A percentile compares a stretch with the other conserved stretches of the same genome.
These are phyloP conservation scores for Cucurbita maxima DNA, from an alignment of 306 rosid species.

Conservation along the genomic window DNA sequence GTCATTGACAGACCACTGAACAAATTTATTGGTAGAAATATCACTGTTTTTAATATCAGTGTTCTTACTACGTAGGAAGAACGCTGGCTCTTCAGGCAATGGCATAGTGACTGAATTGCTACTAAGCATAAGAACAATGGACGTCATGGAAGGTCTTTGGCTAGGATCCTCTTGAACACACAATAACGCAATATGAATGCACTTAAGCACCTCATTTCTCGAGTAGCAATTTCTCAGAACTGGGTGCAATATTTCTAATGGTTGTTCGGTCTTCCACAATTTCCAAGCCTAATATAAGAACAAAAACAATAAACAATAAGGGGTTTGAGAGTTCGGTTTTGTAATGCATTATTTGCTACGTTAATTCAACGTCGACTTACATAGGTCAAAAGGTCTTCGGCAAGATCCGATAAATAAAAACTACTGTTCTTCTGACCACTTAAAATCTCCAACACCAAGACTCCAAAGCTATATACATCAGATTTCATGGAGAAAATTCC, in stretches of 20 bases:
- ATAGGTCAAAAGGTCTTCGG: background rate
- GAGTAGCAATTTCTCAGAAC: background rate
- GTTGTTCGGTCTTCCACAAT: constrained; percentile 12
- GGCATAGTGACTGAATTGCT: background rate
- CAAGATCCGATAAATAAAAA: background rate
- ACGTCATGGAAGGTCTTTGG: constrained; percentile 17
- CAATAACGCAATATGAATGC: constrained; percentile 19
- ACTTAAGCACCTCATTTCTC: constrained; percentile 15
- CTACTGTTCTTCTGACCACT: constrained; percentile 10
- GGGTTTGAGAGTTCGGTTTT: background rate
- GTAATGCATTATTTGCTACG: background rate
- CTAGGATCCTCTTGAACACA: constrained; percentile 20
- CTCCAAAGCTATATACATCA: constrained; percentile 15
- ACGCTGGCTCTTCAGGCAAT: background rate
- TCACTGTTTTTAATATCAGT: background rate
- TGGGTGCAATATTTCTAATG: constrained; percentile 10
- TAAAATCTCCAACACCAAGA: constrained; percentile 13
- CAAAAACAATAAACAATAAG: background rate
- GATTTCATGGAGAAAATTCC: constrained; percentile 5
- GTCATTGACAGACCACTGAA: background rate
- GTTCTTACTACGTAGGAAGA: background rate
- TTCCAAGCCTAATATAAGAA: background rate
- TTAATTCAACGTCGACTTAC: constrained; percentile 3
- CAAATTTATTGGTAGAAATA: background rate
- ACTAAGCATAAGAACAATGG: constrained; percentile 15